phyloP scores from a whole-genome alignment of 1,139 yeast genomes.

The Citeromyces siamensis region DNA sequence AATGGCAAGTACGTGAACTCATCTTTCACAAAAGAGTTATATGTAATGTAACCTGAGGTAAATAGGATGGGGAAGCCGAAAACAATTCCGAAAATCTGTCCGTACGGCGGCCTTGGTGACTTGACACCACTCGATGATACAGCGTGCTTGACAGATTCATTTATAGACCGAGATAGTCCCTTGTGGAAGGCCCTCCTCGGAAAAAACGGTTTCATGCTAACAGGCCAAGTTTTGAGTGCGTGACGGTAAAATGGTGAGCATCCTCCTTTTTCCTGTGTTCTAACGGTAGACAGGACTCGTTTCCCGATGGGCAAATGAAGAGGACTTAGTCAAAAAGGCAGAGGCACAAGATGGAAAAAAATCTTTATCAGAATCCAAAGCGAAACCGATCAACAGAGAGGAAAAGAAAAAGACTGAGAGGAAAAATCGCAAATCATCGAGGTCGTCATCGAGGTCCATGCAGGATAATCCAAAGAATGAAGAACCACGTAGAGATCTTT shows the following conservation, averaged over 20 bases:
- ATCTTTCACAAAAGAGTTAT: slow-evolving; percentile 1
- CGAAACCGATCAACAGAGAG: not conserved
- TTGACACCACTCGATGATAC: not conserved
- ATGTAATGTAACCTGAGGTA: not conserved
- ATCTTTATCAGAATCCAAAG: not conserved
- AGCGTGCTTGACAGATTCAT: not conserved
- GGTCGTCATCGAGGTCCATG: slow-evolving; percentile 4
- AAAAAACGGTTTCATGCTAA: too few relatives aligned
- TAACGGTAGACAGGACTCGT: slow-evolving; percentile 9
- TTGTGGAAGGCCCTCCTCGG: too few relatives aligned
- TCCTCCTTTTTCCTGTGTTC: not conserved
- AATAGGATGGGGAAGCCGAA: not conserved
- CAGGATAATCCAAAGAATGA: not conserved
- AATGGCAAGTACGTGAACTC: slow-evolving; percentile 1
- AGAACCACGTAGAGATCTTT: slow-evolving; percentile 3
- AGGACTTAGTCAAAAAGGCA: slow-evolving; percentile 12
- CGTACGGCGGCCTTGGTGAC: not conserved
- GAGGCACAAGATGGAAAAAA: slow-evolving; percentile 10
- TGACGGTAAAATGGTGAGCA: slow-evolving; percentile 3
- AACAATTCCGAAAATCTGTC: not conserved
- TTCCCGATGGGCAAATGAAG: slow-evolving; percentile 18
- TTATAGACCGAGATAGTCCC: too few relatives aligned
- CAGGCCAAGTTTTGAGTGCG: too few relatives aligned
- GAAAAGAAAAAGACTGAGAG: not conserved
- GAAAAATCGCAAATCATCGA: not conserved